Base-by-base conservation (phyloP, 148 eudicot genomes). In the Cornus kousa region DNA sequence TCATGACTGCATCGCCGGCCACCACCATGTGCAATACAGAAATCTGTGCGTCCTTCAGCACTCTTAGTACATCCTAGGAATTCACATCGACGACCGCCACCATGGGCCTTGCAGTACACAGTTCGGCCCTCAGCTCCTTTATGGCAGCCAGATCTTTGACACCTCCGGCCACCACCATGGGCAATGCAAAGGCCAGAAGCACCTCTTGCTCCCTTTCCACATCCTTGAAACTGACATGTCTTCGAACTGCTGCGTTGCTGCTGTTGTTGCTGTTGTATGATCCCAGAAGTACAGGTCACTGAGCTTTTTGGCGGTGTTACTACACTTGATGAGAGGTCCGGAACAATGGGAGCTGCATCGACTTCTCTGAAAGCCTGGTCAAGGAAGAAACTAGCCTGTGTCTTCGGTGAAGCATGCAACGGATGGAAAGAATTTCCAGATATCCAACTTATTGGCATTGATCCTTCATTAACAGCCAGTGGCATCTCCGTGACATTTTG, bases 111-210 rank as follows among this genome's bases (percentile, higher is more conserved):
- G 90, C 99, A 97, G 86, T 88, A 94, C 40, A 97, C 96, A 23
- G 99, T 97, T 80, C 93, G 87, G 16, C 99, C 99, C 83, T 97
- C 99, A 28, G 99, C 99, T 85, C 99, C 99, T 81, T 91, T 97
- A 70, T 80, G 88, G 90, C 99, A 97, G 68, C 93, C 98, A 8
- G 76, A 85, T 80, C 87, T 93, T 80, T 97, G 98, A 81, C 99
- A 97, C 85, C 99, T 88, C 74, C 97, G 89, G 22, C 99, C 99
- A 33, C 99, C 99, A 40, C 99, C 99, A 85, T 97, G 99, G 57
- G 99, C 92, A 79, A 97, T 97, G 81, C 99, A 97, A 55, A 89
- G 95, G 64, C 99, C 99, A 39, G 98, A 94, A 75, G 98, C 94
- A 59, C 99, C 99, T 74, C 99, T 87, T 57, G 99, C 98, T 37